Conservation (phyloP, 441 rosid genomes). For the Erodium chrysanthum region DNA sequence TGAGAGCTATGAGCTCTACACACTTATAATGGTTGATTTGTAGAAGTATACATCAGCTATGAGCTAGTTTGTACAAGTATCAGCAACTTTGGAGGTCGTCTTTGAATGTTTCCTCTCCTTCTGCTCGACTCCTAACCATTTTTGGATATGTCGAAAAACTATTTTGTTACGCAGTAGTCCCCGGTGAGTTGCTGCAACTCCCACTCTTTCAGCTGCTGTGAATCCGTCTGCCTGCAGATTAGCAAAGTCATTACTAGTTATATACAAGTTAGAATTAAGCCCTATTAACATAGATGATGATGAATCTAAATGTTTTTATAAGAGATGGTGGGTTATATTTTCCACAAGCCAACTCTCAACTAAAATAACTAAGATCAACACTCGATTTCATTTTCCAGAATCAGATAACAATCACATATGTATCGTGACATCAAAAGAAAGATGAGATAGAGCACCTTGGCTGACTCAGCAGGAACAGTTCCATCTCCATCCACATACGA, state of each 20-base stretch:
- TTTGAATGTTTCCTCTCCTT: slow-evolving; percentile 29
- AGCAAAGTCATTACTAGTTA: neutral
- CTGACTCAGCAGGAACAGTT: slow-evolving; percentile 82
- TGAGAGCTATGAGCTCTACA: too few relatives aligned
- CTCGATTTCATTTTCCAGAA: neutral
- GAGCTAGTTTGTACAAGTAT: neutral
- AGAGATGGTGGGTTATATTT: too few relatives aligned
- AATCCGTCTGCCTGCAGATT: slow-evolving; percentile 51
- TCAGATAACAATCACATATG: too few relatives aligned
- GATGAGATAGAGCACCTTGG: slow-evolving; percentile 29
- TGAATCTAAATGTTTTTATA: too few relatives aligned
- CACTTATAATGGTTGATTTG: too few relatives aligned
- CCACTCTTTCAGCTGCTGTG: slow-evolving; percentile 48
- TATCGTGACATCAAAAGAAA: too few relatives aligned
- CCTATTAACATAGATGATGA: too few relatives aligned
- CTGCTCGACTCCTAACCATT: slow-evolving; percentile 46
- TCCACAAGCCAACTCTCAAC: too few relatives aligned
- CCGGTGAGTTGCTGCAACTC: slow-evolving; percentile 51
- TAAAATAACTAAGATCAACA: too few relatives aligned
- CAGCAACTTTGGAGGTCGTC: slow-evolving; percentile 31
- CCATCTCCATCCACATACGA: slow-evolving; percentile 82
- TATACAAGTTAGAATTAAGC: too few relatives aligned
- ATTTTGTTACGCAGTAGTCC: slow-evolving; percentile 41
- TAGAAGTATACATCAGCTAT: too few relatives aligned
- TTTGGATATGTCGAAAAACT: slow-evolving; percentile 42